These are phyloP conservation scores for Metarhizium anisopliae DNA, from an alignment of 2,329 filamentous ascomycete species.

Conservation along the genomic window DNA sequence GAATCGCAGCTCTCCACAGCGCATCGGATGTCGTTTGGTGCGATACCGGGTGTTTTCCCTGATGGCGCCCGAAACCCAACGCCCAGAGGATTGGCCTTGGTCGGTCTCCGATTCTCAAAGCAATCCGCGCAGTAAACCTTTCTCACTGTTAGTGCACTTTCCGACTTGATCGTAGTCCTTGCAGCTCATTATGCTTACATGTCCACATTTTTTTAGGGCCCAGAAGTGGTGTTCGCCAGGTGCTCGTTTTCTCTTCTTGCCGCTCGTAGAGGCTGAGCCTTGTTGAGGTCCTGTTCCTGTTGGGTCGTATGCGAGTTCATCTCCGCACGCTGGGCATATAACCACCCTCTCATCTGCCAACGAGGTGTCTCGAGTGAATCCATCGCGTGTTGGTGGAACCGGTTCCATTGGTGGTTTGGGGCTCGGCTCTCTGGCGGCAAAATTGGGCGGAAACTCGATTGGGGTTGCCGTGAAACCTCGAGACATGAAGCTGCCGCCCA, in stretches of 20 bases:
- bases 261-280: constrained; percentile 7
- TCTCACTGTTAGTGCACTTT: not conserved
- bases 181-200: constrained; percentile 48
- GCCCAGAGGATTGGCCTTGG: constrained; percentile 21
- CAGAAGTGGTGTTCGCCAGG: constrained; percentile 76
- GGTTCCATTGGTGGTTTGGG: constrained; percentile 48
- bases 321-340: constrained; percentile 78
- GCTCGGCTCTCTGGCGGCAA: constrained; percentile 22
- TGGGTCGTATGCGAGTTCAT: constrained; percentile 71
- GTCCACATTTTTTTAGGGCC: constrained; percentile 84
- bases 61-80: constrained; percentile 29
- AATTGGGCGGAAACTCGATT: constrained; percentile 17
- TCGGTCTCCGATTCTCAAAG: constrained; percentile 45
- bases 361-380: constrained; percentile 67
- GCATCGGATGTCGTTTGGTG: constrained; percentile 34
- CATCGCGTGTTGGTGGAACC: constrained; percentile 56
- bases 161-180: not conserved
- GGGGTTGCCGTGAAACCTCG: constrained; percentile 9
- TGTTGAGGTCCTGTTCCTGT: constrained; percentile 19
- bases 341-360: constrained; percentile 58
- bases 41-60: constrained; percentile 16
- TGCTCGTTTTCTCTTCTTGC: constrained; percentile 35
- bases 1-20: constrained; percentile 47
- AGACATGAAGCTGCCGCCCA: constrained; percentile 14
- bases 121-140: constrained; percentile 57